Evolutionary conservation across 1,284 basidiomycete genomes (phyloP).

Genomic region (Ustilago hordei): DNA sequence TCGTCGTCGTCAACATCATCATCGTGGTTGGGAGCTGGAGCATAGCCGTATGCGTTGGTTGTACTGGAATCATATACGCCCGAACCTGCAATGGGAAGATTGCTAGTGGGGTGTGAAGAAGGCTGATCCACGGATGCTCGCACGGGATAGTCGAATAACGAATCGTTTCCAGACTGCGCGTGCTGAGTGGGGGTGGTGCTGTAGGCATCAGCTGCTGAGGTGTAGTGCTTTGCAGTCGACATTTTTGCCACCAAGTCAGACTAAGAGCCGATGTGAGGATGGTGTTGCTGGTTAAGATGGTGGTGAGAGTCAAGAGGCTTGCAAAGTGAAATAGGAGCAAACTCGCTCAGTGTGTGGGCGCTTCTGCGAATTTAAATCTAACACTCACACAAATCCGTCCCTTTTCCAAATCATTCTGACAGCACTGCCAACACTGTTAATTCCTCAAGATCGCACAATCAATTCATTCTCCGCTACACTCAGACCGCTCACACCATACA

Average conservation of each 20-base stretch:
- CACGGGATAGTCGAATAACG: slow-evolving; percentile 34
- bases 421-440: slow-evolving; percentile 4
- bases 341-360: too few species aligned
- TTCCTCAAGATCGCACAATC: too few species aligned
- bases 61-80: slow-evolving; percentile 25
- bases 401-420: slow-evolving; percentile 2
- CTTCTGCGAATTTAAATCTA: too few species aligned
- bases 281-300: slow-evolving; percentile 9
- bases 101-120: slow-evolving; percentile 1
- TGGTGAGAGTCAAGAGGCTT: not conserved
- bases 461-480: too few species aligned
- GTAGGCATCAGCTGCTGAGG: slow-evolving; percentile 48
- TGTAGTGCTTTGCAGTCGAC: slow-evolving; percentile 36
- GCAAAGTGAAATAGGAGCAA: slow-evolving; percentile 2
- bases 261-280: not conserved
- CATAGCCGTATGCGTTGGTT: slow-evolving; percentile 42
- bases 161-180: not conserved
- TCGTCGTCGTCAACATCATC: slow-evolving; percentile 45
- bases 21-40: slow-evolving; percentile 27
- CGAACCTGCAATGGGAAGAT: slow-evolving; percentile 16
- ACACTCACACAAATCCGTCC: not conserved
- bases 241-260: slow-evolving; percentile 9
- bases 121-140: slow-evolving; percentile 29
- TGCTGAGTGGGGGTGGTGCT: slow-evolving; percentile 5
- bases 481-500: too few species aligned